Evolutionary conservation across 306 rosid species (phyloP).

Genomic region (Oemleria cerasiformis): DNA sequence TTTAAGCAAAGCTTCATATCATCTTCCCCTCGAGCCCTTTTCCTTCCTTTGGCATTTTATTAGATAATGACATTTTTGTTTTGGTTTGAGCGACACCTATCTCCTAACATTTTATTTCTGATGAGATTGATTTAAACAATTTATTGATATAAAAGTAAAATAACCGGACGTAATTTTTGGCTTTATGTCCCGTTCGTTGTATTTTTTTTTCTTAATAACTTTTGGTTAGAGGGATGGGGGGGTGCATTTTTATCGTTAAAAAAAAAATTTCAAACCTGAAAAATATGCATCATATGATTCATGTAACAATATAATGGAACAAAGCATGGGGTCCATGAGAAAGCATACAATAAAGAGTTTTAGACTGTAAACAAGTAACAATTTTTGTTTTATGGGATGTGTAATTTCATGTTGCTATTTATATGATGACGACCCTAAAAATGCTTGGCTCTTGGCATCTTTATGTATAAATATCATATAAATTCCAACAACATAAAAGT

Average conservation of each 20-base stretch:
- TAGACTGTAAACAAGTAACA: background rate
- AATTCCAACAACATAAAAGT: too few species aligned
- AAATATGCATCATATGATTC: background rate
- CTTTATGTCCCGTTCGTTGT: too few species aligned
- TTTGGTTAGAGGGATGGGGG: too few species aligned
- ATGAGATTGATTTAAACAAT: background rate
- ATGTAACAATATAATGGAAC: background rate
- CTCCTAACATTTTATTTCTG: background rate
- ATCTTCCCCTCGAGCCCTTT: conserved; percentile 11
- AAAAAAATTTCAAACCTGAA: background rate
- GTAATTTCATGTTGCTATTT: background rate
- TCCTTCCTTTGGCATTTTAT: conserved; percentile 27
- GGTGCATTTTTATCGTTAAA: too few species aligned
- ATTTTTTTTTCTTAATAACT: too few species aligned
- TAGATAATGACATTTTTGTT: conserved; percentile 14
- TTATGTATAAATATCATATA: too few species aligned
- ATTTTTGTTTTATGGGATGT: background rate
- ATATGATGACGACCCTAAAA: background rate
- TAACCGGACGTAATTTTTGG: too few species aligned
- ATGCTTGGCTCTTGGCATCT: background rate
- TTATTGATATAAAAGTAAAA: background rate
- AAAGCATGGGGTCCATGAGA: background rate
- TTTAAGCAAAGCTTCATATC: conserved; percentile 8
- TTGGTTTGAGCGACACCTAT: conserved; percentile 23
- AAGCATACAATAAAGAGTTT: conserved; percentile 5